Percentiles rank a stretch among this genome's conserved stretches.
Evolutionary conservation across 1,284 basidiomycete genomes (phyloP).

Genomic region (Laetiporus sulphureus): DNA sequence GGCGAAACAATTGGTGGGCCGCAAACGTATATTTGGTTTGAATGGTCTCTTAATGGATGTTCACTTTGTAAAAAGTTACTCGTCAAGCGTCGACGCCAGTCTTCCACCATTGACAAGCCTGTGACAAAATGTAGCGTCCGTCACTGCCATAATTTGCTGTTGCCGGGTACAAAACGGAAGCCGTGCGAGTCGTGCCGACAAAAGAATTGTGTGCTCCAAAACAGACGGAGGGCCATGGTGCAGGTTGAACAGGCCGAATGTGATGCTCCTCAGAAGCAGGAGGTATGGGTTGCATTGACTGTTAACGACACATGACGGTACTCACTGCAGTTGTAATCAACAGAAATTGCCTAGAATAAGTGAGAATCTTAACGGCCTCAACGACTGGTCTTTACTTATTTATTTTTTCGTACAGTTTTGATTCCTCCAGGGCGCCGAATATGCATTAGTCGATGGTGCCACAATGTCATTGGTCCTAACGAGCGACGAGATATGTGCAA

Average conservation of each 20-base stretch:
- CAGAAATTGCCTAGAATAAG: too few relatives aligned
- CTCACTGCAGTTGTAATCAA: too few relatives aligned
- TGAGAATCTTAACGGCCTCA: slow-evolving; percentile 14
- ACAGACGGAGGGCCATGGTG: slow-evolving; percentile 3
- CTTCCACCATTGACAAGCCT: background rate
- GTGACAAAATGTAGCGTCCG: slow-evolving; percentile 9
- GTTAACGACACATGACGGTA: too few relatives aligned
- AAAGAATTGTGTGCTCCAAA: slow-evolving; percentile 22
- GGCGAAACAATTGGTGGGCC: too few relatives aligned
- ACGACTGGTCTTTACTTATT: background rate
- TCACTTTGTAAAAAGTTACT: too few relatives aligned
- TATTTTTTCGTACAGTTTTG: background rate
- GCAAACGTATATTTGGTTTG: too few relatives aligned
- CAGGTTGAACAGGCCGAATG: background rate
- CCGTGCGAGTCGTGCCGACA: slow-evolving; percentile 29
- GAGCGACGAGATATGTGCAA: slow-evolving; percentile 33
- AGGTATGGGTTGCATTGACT: too few relatives aligned
- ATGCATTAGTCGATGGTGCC: slow-evolving; percentile 29
- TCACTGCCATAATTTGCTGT: slow-evolving; percentile 13
- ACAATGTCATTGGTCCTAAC: slow-evolving; percentile 30
- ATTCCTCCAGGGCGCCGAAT: slow-evolving; percentile 17
- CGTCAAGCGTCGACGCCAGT: too few relatives aligned
- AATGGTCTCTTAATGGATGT: too few relatives aligned
- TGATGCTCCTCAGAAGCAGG: too few relatives aligned
- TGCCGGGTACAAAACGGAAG: slow-evolving; percentile 19